Percentiles rank a stretch among this genome's conserved stretches.
Conservation (phyloP, 2,329 filamentous ascomycete genomes). For the Parastagonospora avenae region DNA sequence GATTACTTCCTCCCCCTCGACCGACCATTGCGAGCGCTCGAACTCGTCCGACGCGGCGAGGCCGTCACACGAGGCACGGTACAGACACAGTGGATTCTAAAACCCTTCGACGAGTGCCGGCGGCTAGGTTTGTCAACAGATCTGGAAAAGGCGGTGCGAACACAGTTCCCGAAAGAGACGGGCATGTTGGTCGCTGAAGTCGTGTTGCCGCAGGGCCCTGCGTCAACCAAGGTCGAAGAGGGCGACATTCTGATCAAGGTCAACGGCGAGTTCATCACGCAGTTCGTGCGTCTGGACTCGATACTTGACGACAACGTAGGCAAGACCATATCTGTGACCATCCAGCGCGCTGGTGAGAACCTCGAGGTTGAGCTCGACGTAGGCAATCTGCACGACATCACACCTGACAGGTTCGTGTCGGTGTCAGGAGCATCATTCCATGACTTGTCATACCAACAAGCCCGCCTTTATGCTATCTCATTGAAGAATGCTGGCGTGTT, state of each 20-base stretch:
- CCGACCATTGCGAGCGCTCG: slow-evolving; percentile 82
- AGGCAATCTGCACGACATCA: slow-evolving; percentile 90
- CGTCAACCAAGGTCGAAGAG: slow-evolving; percentile 84
- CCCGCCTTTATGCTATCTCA: slow-evolving; percentile 91
- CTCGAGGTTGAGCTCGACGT: slow-evolving; percentile 83
- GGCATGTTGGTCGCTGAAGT: slow-evolving; percentile 98
- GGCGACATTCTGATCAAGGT: slow-evolving; percentile 93
- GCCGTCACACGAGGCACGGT: slow-evolving; percentile 91
- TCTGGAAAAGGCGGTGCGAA: slow-evolving; percentile 84
- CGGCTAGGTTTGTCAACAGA: slow-evolving; percentile 81
- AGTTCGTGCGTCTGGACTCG: slow-evolving; percentile 89
- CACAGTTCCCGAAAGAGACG: slow-evolving; percentile 87
- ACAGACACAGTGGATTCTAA: slow-evolving; percentile 95
- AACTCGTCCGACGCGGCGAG: slow-evolving; percentile 78
- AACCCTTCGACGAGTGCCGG: slow-evolving; percentile 96
- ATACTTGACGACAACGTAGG: slow-evolving; percentile 89
- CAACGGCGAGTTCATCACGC: slow-evolving; percentile 89
- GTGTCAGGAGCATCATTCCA: slow-evolving; percentile 96
- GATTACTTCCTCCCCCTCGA: slow-evolving; percentile 97
- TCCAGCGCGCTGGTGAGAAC: slow-evolving; percentile 88
- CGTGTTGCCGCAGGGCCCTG: slow-evolving; percentile 87
- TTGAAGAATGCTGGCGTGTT: slow-evolving; percentile 80
- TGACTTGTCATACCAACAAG: slow-evolving; percentile 94
- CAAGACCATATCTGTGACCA: slow-evolving; percentile 74
- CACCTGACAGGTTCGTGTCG: slow-evolving; percentile 92